phyloP scores from a whole-genome alignment of 768 basidiomycete species.

The Paxillus involutus region DNA sequence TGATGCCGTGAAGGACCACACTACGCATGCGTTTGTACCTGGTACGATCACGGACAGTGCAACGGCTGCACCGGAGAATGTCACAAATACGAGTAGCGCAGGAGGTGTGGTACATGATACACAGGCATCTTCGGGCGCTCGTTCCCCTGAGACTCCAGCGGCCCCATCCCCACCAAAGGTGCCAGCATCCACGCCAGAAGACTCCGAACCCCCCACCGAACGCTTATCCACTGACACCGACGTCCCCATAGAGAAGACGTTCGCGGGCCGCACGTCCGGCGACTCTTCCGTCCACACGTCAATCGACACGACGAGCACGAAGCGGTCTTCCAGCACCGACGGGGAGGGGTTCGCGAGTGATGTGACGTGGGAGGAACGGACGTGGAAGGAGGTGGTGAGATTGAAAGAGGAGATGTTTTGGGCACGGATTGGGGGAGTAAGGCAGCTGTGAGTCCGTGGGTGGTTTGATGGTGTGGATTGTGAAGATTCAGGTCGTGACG shows the following conservation, averaged over 20 bases:
- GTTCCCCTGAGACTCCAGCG: not conserved
- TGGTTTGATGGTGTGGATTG: not conserved
- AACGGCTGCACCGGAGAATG: not conserved
- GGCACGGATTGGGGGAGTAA: constrained; percentile 68
- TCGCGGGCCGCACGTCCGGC: not conserved
- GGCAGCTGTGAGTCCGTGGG: constrained; percentile 12
- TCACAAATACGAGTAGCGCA: not conserved
- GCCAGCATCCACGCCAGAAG: not conserved
- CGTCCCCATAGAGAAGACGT: not conserved
- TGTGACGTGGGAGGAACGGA: constrained; percentile 80
- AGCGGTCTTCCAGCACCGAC: constrained; percentile 23
- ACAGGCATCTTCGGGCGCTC: not conserved
- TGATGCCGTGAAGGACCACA: not conserved
- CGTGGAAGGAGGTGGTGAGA: constrained; percentile 76
- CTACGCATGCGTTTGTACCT: not conserved
- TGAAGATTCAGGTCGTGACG: not conserved
- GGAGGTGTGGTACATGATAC: not conserved
- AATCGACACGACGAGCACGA: constrained; percentile 23
- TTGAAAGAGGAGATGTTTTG: constrained; percentile 86
- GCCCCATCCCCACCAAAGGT: not conserved
- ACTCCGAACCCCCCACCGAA: not conserved
- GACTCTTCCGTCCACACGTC: constrained; percentile 12
- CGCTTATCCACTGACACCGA: not conserved
- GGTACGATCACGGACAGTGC: not conserved
- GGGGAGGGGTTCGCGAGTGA: constrained; percentile 57